phyloP scores from a whole-genome alignment of 129 eudicot genomes.

The Oenanthe sinensis region DNA sequence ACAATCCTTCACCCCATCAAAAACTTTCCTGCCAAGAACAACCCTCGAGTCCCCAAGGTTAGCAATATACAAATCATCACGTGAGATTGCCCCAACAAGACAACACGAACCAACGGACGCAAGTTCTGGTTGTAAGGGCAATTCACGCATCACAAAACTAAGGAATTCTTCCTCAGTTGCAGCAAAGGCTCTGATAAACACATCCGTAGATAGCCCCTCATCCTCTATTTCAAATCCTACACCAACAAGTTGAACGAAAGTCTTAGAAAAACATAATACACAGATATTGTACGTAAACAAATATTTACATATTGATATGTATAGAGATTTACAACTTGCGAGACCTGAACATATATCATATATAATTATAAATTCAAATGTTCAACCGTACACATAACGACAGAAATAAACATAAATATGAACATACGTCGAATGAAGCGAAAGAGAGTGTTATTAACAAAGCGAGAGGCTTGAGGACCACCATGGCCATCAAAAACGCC shows the following conservation, averaged over 20 bases:
- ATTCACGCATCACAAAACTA: slow-evolving; percentile 49
- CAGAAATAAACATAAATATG: not conserved
- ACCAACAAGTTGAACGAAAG: not conserved
- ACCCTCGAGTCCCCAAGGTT: slow-evolving; percentile 92
- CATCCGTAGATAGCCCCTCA: slow-evolving; percentile 82
- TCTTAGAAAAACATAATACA: not conserved
- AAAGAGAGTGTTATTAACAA: slow-evolving; percentile 57
- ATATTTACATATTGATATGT: too few species aligned
- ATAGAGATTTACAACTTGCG: too few species aligned
- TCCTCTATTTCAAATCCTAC: slow-evolving; percentile 65
- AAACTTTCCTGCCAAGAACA: slow-evolving; percentile 60
- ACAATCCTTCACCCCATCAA: slow-evolving; percentile 34
- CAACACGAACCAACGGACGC: slow-evolving; percentile 96
- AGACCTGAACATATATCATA: too few species aligned
- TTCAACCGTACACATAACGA: too few species aligned
- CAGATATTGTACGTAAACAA: not conserved
- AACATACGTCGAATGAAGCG: slow-evolving; percentile 70
- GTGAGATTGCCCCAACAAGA: slow-evolving; percentile 71
- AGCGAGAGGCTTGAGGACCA: too few species aligned
- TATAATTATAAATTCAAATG: too few species aligned
- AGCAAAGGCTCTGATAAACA: slow-evolving; percentile 68
- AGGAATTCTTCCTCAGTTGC: slow-evolving; percentile 85
- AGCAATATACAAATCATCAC: slow-evolving; percentile 64
- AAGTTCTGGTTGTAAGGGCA: slow-evolving; percentile 57
- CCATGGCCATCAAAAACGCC: too few species aligned